Evolutionary conservation across 2,329 filamentous ascomycete species (phyloP), one percentile per base, ranked within the genome.

Genomic region (Dactylellina haptotyla): DNA sequence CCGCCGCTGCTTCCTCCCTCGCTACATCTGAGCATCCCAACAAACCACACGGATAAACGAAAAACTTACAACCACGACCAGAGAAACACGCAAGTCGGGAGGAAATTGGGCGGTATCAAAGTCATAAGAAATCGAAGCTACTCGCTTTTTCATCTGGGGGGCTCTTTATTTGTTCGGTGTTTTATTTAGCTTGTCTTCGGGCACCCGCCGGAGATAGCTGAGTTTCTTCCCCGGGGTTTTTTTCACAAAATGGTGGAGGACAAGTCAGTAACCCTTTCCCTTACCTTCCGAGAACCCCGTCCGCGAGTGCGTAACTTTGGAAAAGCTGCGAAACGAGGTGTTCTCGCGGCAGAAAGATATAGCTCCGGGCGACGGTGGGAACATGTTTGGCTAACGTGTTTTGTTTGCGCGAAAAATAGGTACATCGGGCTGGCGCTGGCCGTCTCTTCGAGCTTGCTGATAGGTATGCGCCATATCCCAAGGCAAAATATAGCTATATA

Each of bases 381-480:
- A 18, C 14, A 25, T n/a, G 8, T n/a, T 23, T 25, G 23, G 57
- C 62, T 66, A 26, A 66, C 62, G 30, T 51, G 50, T 76, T 69
- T 50, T 39, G 57, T 66, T 39, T 20, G 53, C 26, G n/a, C n/a
- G n/a, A 8, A 62, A 50, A 74, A 75, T 79, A 92, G 90, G 84
- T 93, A 92, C 80, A 87, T 93, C 79, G 90, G 90, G 79, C 84
- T 93, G 82, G 87, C 87, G 73, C 83, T 93, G 81, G 90, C 90
- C 84, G 88, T 93, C 80, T 85, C 85, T 75, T 91, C 89, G 37
- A 91, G 89, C 77, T 83, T 92, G 79, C 89, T 89, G 76, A 93
- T 93, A 82, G 90, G 90, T 90, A 86, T 78, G 85, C 81, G 75
- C 77, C 57, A 76, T 56, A 41, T 46, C 25, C 32, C 50, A 14